These are phyloP conservation scores for Solanum appendiculatum DNA, from an alignment of 257 asterid genomes.

Conservation along the genomic window DNA sequence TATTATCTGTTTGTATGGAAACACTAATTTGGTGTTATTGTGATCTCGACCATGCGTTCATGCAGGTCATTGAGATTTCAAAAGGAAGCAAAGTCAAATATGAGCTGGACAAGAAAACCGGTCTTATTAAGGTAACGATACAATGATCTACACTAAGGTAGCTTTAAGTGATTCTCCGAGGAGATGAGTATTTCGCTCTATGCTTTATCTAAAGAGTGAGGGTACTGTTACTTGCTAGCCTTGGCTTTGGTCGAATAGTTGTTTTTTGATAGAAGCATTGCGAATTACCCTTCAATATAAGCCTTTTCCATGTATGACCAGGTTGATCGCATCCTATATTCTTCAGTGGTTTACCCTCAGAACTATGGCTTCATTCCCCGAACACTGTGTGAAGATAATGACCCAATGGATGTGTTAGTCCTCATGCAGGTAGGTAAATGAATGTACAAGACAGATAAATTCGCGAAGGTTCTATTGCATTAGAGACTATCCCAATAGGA, in stretches of 20 bases:
- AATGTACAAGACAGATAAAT: neutral
- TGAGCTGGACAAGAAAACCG: slow-evolving; percentile 94
- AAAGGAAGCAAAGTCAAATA: slow-evolving; percentile 96
- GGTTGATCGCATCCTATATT: slow-evolving; percentile 86
- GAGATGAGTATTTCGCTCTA: neutral
- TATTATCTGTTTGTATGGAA: neutral
- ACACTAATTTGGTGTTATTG: neutral
- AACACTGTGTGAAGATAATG: slow-evolving; percentile 90
- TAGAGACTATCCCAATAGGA: neutral
- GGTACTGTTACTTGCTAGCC: neutral
- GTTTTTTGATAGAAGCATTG: neutral
- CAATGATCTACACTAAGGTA: neutral
- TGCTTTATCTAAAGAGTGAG: neutral
- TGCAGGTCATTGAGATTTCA: slow-evolving; percentile 90
- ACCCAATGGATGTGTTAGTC: slow-evolving; percentile 91
- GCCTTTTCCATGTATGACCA: slow-evolving; percentile 1
- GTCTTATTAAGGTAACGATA: slow-evolving; percentile 71
- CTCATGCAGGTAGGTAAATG: slow-evolving; percentile 70
- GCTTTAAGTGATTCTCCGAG: neutral
- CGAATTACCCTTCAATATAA: neutral
- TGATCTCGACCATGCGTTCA: neutral
- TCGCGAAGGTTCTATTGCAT: neutral
- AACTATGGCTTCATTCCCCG: slow-evolving; percentile 96
- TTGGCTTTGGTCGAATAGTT: neutral
- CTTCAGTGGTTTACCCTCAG: slow-evolving; percentile 96